phyloP scores from a whole-genome alignment of 495 filamentous ascomycete species.

The Tuber melanosporum region DNA sequence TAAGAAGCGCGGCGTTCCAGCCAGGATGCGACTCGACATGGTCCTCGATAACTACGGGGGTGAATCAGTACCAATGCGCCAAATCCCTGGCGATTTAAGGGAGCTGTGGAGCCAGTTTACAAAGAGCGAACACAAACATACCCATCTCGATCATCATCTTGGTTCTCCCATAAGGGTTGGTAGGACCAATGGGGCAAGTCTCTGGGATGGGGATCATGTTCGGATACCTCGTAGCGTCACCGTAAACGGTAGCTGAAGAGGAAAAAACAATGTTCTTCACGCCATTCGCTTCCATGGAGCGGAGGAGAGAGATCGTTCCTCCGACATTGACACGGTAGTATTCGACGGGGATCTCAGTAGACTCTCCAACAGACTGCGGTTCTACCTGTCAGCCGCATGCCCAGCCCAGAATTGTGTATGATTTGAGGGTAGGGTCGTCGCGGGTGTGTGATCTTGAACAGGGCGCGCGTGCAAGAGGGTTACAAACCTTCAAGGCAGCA shows the following conservation, averaged over 20 bases:
- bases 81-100: neutral
- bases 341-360: slow-evolving; percentile 87
- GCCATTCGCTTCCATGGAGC: slow-evolving; percentile 78
- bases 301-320: slow-evolving; percentile 81
- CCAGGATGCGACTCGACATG: slow-evolving; percentile 80
- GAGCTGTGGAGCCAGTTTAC: neutral
- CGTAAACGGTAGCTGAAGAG: slow-evolving; percentile 93
- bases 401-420: neutral
- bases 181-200: slow-evolving; percentile 88
- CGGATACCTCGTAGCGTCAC: slow-evolving; percentile 89
- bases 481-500: slow-evolving; percentile 83
- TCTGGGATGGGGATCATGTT: slow-evolving; percentile 99
- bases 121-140: slow-evolving; percentile 7
- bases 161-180: slow-evolving; percentile 94
- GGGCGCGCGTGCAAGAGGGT: neutral
- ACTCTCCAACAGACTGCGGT: slow-evolving; percentile 85
- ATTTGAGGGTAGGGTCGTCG: slow-evolving; percentile 7
- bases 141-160: slow-evolving; percentile 78
- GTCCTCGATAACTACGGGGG: slow-evolving; percentile 67
- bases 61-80: neutral
- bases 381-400: slow-evolving; percentile 12
- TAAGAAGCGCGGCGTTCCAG: slow-evolving; percentile 89
- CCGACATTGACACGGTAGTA: slow-evolving; percentile 97
- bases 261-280: slow-evolving; percentile 98
- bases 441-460: neutral